These are phyloP conservation scores for Tylopilus orsonianus DNA, from an alignment of 1,284 basidiomycete species.

Conservation along the genomic window DNA sequence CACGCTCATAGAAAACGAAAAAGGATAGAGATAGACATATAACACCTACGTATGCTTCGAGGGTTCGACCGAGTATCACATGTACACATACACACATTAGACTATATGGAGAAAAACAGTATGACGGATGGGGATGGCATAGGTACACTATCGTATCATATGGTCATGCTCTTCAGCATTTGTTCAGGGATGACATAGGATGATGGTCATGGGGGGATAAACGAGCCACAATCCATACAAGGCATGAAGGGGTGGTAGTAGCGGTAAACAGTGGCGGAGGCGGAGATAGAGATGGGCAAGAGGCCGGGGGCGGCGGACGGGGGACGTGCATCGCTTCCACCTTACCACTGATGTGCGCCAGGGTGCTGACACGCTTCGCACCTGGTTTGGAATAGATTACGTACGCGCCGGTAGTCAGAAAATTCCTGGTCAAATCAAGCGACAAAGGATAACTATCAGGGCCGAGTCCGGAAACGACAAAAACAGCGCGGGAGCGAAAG, in stretches of 20 bases:
- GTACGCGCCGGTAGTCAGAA: constrained; percentile 42
- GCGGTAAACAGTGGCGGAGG: constrained; percentile 6
- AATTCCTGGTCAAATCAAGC: constrained; percentile 36
- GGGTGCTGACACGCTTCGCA: constrained; percentile 45
- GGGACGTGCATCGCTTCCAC: neutral
- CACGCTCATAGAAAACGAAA: no score
- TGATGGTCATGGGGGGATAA: neutral
- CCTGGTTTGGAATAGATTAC: constrained; percentile 50
- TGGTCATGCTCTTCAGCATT: neutral
- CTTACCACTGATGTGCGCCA: constrained; percentile 21
- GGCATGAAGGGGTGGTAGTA: neutral
- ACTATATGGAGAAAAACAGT: constrained; percentile 5
- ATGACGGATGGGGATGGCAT: constrained; percentile 3
- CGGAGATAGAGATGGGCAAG: constrained; percentile 2
- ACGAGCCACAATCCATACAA: neutral
- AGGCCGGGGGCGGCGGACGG: no score
- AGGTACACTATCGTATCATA: neutral
- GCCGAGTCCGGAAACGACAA: neutral
- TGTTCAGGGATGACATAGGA: neutral
- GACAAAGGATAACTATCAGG: neutral
- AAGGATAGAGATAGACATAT: no score
- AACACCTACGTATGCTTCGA: no score
- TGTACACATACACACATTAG: constrained; percentile 7
- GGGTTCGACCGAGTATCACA: constrained; percentile 8
- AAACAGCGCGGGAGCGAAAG: neutral